phyloP scores from a whole-genome alignment of 2,329 filamentous ascomycete species.

The Clonostachys byssicola region DNA sequence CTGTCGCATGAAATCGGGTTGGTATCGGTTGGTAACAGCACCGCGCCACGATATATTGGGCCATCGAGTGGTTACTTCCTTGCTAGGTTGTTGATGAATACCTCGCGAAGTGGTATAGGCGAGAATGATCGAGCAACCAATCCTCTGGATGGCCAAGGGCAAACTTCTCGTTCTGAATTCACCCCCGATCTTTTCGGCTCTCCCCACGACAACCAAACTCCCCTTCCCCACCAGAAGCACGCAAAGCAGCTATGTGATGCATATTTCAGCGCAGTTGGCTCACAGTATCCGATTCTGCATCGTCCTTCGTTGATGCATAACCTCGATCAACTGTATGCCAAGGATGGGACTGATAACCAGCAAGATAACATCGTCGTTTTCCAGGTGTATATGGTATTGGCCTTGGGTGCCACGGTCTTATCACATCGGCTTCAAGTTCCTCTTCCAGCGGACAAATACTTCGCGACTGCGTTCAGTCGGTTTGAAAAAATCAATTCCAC shows the following conservation, averaged over 20 bases:
- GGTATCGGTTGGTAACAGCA: slow-evolving; percentile 40
- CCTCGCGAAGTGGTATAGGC: slow-evolving; percentile 7
- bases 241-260: slow-evolving; percentile 33
- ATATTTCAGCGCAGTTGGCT: slow-evolving; percentile 43
- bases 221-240: slow-evolving; percentile 22
- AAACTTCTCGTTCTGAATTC: too few species aligned
- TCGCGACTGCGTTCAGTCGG: slow-evolving; percentile 37
- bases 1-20: slow-evolving; percentile 48
- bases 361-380: slow-evolving; percentile 25
- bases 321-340: slow-evolving; percentile 26
- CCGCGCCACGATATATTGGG: slow-evolving; percentile 46
- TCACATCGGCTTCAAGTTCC: slow-evolving; percentile 34
- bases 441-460: slow-evolving; percentile 43
- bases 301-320: slow-evolving; percentile 32
- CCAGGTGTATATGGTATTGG: slow-evolving; percentile 49
- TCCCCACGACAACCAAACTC: neutral
- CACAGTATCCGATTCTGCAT: slow-evolving; percentile 45
- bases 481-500: slow-evolving; percentile 37
- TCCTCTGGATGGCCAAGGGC: too few species aligned
- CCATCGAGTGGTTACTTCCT: slow-evolving; percentile 52
- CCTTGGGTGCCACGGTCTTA: slow-evolving; percentile 39
- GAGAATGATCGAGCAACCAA: neutral
- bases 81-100: slow-evolving; percentile 40
- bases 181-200: too few species aligned
- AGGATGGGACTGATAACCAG: neutral